phyloP scores from a whole-genome alignment of 148 eudicot species.

The Arctostaphylos glauca region DNA sequence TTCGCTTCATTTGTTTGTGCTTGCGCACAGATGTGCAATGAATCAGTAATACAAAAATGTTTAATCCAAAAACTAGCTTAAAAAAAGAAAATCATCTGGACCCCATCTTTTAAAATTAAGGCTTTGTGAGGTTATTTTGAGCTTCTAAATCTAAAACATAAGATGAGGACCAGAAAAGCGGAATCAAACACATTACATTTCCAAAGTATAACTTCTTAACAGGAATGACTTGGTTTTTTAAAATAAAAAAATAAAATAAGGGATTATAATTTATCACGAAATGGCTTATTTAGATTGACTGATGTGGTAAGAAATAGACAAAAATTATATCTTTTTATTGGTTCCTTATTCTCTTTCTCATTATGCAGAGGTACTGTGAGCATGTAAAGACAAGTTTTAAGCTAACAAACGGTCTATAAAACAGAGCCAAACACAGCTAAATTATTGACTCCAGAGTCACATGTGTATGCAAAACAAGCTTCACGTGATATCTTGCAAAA shows the following conservation, averaged over 20 bases:
- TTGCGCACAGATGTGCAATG: neutral
- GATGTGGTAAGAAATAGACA: no score
- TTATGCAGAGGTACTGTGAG: no score
- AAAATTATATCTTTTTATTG: no score
- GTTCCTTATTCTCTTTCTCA: no score
- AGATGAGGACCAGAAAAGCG: neutral
- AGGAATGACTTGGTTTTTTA: no score
- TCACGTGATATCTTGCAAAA: neutral
- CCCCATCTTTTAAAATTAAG: neutral
- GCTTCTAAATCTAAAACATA: neutral
- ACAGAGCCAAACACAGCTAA: neutral
- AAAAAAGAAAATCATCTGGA: neutral
- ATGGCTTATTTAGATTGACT: no score
- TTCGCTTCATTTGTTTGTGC: no score
- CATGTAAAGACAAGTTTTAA: neutral
- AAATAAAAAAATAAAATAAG: no score
- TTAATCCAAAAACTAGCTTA: constrained; percentile 1
- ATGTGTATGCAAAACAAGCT: neutral
- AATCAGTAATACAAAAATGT: no score
- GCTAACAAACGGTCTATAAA: neutral
- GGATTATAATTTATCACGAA: no score
- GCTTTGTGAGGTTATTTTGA: neutral
- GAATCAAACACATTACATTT: neutral
- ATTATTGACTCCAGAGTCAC: neutral
- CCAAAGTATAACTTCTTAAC: neutral